Percentiles rank a stretch among this genome's conserved stretches.
Conservation (phyloP, 2,329 filamentous ascomycete species). For the Fusarium anguioides region DNA sequence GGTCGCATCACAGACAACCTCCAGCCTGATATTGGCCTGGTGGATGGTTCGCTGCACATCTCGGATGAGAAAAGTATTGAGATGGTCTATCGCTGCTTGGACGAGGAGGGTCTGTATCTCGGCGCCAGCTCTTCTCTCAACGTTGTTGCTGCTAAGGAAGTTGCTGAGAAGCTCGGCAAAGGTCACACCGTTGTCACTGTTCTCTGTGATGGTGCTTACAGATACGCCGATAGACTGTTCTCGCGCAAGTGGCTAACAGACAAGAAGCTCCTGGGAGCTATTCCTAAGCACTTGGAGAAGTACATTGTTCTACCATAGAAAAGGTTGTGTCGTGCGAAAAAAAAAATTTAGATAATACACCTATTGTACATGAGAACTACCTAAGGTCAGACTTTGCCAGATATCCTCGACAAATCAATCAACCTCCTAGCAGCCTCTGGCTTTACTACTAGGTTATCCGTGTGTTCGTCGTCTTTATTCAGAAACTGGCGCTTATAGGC, state of each 20-base stretch:
- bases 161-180: constrained; percentile 88
- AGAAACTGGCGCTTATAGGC: neutral
- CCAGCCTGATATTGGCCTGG: constrained; percentile 80
- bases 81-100: constrained; percentile 96
- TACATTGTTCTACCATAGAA: constrained; percentile 89
- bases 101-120: constrained; percentile 95
- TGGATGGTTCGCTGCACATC: constrained; percentile 88
- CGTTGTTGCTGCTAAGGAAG: constrained; percentile 93
- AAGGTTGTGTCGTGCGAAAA: constrained; percentile 44
- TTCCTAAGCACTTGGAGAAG: constrained; percentile 87
- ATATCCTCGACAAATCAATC: neutral
- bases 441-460: neutral
- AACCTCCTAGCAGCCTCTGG: neutral
- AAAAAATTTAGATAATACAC: constrained; percentile 46
- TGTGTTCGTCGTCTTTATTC: neutral
- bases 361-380: constrained; percentile 37
- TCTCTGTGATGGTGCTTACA: constrained; percentile 95
- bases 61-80: constrained; percentile 94
- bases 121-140: constrained; percentile 95
- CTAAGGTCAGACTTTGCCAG: constrained; percentile 12
- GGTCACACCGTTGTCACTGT: constrained; percentile 94
- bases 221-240: constrained; percentile 94
- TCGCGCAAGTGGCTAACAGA: constrained; percentile 88
- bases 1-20: constrained; percentile 97
- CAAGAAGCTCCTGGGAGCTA: constrained; percentile 83